Conservation (phyloP, 371 early-diverging fungal genomes). For the Mucor mucedo region DNA sequence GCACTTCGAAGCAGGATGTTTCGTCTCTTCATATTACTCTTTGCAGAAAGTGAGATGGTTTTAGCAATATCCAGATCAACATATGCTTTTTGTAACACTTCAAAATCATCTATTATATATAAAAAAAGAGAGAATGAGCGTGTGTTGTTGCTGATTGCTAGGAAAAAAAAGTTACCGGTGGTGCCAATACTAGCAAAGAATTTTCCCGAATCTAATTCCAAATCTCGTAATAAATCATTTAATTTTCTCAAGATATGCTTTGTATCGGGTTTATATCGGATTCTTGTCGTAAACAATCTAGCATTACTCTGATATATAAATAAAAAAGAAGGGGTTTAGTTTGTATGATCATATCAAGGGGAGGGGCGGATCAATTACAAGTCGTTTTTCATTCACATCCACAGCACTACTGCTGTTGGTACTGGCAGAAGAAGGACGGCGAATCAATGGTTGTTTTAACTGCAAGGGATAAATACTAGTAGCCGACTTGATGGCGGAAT, state of each 20-base stretch:
- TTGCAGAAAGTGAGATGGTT: slow-evolving; percentile 51
- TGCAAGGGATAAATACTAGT: slow-evolving; percentile 39
- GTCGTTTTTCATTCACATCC: slow-evolving; percentile 22
- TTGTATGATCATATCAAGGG: background rate
- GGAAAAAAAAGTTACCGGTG: slow-evolving; percentile 32
- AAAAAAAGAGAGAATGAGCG: background rate
- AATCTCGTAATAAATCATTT: slow-evolving; percentile 45
- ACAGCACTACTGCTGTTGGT: slow-evolving; percentile 34
- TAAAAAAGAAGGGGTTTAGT: background rate
- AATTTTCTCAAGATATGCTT: slow-evolving; percentile 52
- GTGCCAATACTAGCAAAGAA: slow-evolving; percentile 49
- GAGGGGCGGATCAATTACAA: slow-evolving; percentile 12
- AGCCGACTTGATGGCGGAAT: slow-evolving; percentile 56
- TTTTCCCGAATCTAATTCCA: slow-evolving; percentile 50
- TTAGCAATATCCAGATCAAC: slow-evolving; percentile 56
- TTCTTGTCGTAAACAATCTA: slow-evolving; percentile 31
- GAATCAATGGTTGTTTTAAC: slow-evolving; percentile 13
- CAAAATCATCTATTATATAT: slow-evolving; percentile 42
- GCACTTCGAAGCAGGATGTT: slow-evolving; percentile 34
- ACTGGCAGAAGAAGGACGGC: slow-evolving; percentile 33
- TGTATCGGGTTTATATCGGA: slow-evolving; percentile 54
- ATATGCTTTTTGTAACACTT: slow-evolving; percentile 51
- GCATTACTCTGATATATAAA: slow-evolving; percentile 24
- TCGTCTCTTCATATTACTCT: slow-evolving; percentile 49
- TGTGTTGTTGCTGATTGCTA: background rate